Evolutionary conservation across 2,329 filamentous ascomycete genomes (phyloP).

Genomic region (Davidsoniella australis): DNA sequence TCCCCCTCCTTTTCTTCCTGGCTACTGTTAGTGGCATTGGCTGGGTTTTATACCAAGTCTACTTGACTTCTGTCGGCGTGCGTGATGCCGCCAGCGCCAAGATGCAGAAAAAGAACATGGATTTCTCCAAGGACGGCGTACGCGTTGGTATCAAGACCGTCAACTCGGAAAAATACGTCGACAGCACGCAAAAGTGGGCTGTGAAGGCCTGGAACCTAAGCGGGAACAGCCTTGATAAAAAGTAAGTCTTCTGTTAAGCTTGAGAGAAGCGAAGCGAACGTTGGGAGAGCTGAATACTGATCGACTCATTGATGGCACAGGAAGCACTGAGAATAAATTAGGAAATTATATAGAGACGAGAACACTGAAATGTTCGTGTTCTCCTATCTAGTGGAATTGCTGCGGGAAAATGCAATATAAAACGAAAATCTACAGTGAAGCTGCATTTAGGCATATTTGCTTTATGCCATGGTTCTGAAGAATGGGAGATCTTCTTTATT

Average conservation of each 20-base stretch:
- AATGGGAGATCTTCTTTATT: no score
- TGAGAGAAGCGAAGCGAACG: no score
- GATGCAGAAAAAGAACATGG: constrained; percentile 60
- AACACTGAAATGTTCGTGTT: no score
- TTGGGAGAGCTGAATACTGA: no score
- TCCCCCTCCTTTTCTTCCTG: constrained; percentile 51
- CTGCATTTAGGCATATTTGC: no score
- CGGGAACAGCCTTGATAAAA: constrained; percentile 19
- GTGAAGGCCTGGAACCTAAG: constrained; percentile 50
- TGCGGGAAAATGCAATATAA: no score
- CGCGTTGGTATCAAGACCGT: constrained; percentile 55
- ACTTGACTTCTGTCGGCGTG: constrained; percentile 49
- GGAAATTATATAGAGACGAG: no score
- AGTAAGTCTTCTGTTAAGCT: constrained; percentile 11
- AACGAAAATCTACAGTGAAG: no score
- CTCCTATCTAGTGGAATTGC: no score
- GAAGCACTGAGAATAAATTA: no score
- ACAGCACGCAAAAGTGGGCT: constrained; percentile 52
- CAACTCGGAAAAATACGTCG: constrained; percentile 53
- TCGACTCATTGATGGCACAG: no score
- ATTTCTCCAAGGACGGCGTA: constrained; percentile 58
- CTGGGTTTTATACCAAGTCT: constrained; percentile 58
- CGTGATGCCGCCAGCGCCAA: constrained; percentile 46
- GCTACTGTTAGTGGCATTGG: constrained; percentile 36
- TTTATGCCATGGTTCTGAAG: no score